Evolutionary conservation across 2,329 filamentous ascomycete species (phyloP), one percentile per base, ranked within the genome.

Genomic region (Botrytis aclada): DNA sequence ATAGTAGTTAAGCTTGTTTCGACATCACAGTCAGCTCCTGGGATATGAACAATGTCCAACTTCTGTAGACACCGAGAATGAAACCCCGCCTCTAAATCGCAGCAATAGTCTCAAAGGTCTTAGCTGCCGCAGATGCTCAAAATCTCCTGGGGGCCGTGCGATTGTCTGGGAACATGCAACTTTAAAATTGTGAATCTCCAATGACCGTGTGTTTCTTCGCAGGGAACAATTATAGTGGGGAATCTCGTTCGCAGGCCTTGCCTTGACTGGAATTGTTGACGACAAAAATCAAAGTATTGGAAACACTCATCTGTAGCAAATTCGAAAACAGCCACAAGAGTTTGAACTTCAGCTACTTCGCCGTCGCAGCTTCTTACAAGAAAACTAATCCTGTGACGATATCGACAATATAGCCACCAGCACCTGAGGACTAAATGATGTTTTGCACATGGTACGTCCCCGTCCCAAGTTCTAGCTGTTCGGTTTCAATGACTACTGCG

Each of bases 231-330:
- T 1, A 58, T 65, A 41, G 16, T 71, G 34, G 61, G 29, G 63
- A 69, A 72, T 54, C 39, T 39, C 32, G 32, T 69, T 61, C 63
- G 51, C 63, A 67, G 47, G 29, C 62, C 37, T 54, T 39, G 62
- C 62, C 51, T 25, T 47, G 54, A 67, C 20, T 29, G 39, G 70
- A 39, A 43, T 18, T 72, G 54, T 47, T 67, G 62, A 29, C 25
- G 62, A 71, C 18, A 45, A 58, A 51, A 32, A 4, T 10, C 18
- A 18, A 71, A 54, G 16, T 45, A 54, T 71, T 47, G 41, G 62
- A 72, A 72, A 72, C 62, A 67, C 62, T 47, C 29, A 39, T 69
- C 32, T 72, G 62, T 58, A 67, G 62, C 70, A 71, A 41, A 41
- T 34, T 37, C 10, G 29, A 47, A 41, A 51, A 61, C 32, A 67